These are phyloP conservation scores for Firmiana major DNA, from an alignment of 345 rosid species.

Conservation along the genomic window DNA sequence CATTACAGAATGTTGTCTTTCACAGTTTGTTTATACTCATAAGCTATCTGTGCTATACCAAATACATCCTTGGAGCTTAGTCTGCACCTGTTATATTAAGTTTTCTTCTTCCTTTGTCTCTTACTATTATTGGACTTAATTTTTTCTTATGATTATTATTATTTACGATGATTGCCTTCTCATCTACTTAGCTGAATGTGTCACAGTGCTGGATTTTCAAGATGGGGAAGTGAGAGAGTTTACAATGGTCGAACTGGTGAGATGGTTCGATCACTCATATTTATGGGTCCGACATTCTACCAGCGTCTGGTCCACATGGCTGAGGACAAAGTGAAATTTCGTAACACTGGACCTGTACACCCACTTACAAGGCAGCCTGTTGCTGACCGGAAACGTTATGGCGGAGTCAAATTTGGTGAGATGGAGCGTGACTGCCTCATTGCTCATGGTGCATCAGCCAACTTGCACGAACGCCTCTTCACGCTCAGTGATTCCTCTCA, in stretches of 20 bases:
- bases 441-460: conserved; percentile 82
- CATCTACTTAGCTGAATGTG: conserved; percentile 5
- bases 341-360: conserved; percentile 92
- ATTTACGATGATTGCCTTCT: neutral
- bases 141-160: neutral
- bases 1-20: neutral
- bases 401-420: conserved; percentile 86
- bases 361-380: conserved; percentile 92
- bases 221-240: conserved; percentile 86
- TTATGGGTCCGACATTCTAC: conserved; percentile 89
- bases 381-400: conserved; percentile 79
- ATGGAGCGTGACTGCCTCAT: conserved; percentile 92
- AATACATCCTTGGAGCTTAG: neutral
- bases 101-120: neutral
- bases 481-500: conserved; percentile 74
- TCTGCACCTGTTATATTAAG: neutral
- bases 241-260: conserved; percentile 78
- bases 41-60: neutral
- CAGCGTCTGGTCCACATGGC: conserved; percentile 87
- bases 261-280: conserved; percentile 62
- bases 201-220: conserved; percentile 75
- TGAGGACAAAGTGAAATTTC: conserved; percentile 85
- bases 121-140: neutral
- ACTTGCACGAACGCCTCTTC: conserved; percentile 78
- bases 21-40: too few species aligned